Evolutionary conservation across 192 early-diverging fungal species (phyloP).

Genomic region (Coemansia sp.): DNA sequence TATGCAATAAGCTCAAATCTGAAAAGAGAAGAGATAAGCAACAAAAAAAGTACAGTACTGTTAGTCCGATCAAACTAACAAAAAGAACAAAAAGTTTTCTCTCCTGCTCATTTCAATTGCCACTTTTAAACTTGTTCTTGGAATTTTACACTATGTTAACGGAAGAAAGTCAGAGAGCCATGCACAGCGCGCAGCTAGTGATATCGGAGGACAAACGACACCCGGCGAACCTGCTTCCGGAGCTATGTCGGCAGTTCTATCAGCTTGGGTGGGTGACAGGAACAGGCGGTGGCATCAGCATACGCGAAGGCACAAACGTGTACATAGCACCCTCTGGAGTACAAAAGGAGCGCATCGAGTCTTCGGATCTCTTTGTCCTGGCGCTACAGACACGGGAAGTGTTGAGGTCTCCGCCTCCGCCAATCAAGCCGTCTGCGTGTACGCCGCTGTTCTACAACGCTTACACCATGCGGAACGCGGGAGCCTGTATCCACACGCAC

Average conservation of each 20-base stretch:
- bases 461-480: conserved; percentile 79
- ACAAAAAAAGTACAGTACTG: not conserved
- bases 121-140: too few relatives aligned
- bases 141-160: not conserved
- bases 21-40: not conserved
- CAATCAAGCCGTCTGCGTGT: conserved; percentile 85
- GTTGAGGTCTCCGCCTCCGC: conserved; percentile 66
- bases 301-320: conserved; percentile 68
- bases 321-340: conserved; percentile 94
- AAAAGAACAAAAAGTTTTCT: not conserved
- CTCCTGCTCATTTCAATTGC: not conserved
- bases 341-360: conserved; percentile 90
- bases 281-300: conserved; percentile 88
- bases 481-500: conserved; percentile 95
- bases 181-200: conserved; percentile 46
- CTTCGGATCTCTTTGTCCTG: conserved; percentile 85
- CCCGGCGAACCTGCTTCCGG: conserved; percentile 87
- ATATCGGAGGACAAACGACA: conserved; percentile 61
- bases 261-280: conserved; percentile 93
- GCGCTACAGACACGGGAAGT: conserved; percentile 56
- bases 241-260: conserved; percentile 89
- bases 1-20: conserved; percentile 1
- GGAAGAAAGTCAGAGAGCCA: not conserved
- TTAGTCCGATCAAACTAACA: not conserved
- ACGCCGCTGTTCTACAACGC: conserved; percentile 95